phyloP scores from a whole-genome alignment of 805 yeast species.

The Hanseniaspora pseudoguilliermondii region DNA sequence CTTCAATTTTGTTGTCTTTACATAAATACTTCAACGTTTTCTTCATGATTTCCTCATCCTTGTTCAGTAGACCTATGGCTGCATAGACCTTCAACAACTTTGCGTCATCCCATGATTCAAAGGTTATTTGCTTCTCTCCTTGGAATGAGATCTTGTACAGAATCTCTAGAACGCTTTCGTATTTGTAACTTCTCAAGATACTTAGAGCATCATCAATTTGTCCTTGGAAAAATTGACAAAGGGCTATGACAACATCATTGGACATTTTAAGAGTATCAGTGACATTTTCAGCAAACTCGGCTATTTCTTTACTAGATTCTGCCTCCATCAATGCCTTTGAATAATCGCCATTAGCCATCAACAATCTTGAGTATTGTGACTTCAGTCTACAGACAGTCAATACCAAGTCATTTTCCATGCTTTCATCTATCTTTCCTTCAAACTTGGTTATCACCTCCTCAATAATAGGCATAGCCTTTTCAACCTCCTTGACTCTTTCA shows the following conservation, averaged over 20 bases:
- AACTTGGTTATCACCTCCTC: conserved; percentile 34
- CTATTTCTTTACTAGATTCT: conserved; percentile 39
- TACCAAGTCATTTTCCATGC: conserved; percentile 38
- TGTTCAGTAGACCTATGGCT: conserved; percentile 53
- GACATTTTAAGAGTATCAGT: conserved; percentile 36
- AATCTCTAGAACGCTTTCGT: conserved; percentile 55
- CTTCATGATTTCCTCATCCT: conserved; percentile 31
- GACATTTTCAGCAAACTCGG: conserved; percentile 27
- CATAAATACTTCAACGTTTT: conserved; percentile 50
- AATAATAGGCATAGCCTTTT: conserved; percentile 39
- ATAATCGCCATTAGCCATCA: conserved; percentile 47
- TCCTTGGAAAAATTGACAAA: conserved; percentile 50
- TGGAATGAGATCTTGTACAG: conserved; percentile 72
- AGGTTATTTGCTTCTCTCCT: conserved; percentile 38
- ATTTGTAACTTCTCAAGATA: conserved; percentile 42
- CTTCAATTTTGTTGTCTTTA: conserved; percentile 42
- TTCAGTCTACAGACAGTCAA: conserved; percentile 45
- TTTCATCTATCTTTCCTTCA: conserved; percentile 44
- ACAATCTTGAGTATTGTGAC: conserved; percentile 59
- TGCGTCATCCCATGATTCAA: conserved; percentile 7
- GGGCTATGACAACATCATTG: conserved; percentile 56
- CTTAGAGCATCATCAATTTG: conserved; percentile 55
- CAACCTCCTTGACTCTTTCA: conserved; percentile 61
- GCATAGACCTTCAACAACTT: conserved; percentile 4
- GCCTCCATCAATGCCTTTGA: conserved; percentile 50